Base-by-base conservation (phyloP, 2,329 filamentous ascomycete species). In the Paramyrothecium sp. region DNA sequence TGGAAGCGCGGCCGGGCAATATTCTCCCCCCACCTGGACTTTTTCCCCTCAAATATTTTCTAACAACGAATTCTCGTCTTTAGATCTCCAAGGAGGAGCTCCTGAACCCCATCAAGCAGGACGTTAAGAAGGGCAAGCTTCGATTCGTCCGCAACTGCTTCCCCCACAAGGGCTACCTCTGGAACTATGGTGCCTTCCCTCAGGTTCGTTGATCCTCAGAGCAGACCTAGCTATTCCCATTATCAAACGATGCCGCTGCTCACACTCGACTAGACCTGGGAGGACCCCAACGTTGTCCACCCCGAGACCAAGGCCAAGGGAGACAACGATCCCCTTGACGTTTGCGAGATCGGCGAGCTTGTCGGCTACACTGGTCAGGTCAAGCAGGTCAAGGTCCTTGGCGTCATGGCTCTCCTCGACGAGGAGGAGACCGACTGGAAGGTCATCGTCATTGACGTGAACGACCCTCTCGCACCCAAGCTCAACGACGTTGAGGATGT, bases 361-460 rank as follows among this genome's bases (percentile, higher is more conserved):
- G 95, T 99, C 71, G 92, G 91, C 77, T 96, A 96, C 85, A 85
- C 89, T 60, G 95, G 95, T 69, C 94, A 99, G 83, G 83, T 99
- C 78, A 99, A 98, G 88, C 95, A 98, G 83, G 95, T 99, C 87
- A 99, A 98, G 89, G 91, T 98, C 63, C 90, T 99, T 64, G 95
- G 95, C 78, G 92, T 98, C 75, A 99, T 99, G 95, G 95, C 95
- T 67, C 88, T 99, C 66, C 91, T 99, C 65, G 95, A 99, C 71
- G 95, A 99, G 87, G 95, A 96, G 78, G 95, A 99, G 89, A 99
- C 95, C 64, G 95, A 99, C 87, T 99, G 95, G 95, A 99, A 99
- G 89, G 92, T 99, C 82, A 98, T 99, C 70, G 95, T 98, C 79
- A 96, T 99, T 74, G 95, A 99, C 75, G 81, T 97, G 76, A 97